phyloP scores from a whole-genome alignment of 148 eudicot species.

The Spergularia bocconei region DNA sequence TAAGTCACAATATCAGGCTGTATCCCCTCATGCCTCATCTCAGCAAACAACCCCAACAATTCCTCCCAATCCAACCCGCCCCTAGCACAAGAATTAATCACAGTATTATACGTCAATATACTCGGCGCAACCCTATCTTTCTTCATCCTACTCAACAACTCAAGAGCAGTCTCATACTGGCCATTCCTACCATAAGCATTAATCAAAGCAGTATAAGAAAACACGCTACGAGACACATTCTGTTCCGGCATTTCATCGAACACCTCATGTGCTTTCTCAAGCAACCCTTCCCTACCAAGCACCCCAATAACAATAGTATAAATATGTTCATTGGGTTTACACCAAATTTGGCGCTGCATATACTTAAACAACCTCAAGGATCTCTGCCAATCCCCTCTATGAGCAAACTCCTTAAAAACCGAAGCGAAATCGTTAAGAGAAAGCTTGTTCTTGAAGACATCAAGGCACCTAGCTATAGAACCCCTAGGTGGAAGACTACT shows the following conservation, averaged over 20 bases:
- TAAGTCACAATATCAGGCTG: conserved; percentile 95
- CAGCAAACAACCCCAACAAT: conserved; percentile 81
- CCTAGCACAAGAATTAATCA: conserved; percentile 80
- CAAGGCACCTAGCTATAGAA: conserved; percentile 87
- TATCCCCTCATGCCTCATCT: conserved; percentile 94
- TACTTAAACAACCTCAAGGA: conserved; percentile 86
- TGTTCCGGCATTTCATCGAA: conserved; percentile 84
- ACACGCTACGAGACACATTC: conserved; percentile 62
- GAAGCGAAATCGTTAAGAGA: conserved; percentile 68
- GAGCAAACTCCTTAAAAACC: conserved; percentile 88
- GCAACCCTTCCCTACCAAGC: conserved; percentile 80
- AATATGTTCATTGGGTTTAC: conserved; percentile 90
- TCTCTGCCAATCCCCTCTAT: conserved; percentile 90
- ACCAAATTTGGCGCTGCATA: conserved; percentile 97
- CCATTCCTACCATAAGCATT: conserved; percentile 92
- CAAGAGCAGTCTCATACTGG: conserved; percentile 63
- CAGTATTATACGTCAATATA: conserved; percentile 86
- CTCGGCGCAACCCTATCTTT: conserved; percentile 66
- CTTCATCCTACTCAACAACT: conserved; percentile 74
- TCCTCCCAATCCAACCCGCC: conserved; percentile 97
- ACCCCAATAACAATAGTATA: conserved; percentile 73
- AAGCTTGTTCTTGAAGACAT: conserved; percentile 71
- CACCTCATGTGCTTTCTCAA: conserved; percentile 72
- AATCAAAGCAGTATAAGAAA: conserved; percentile 79
- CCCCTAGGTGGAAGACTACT: conserved; percentile 88